Conservation (phyloP, 305 asterid genomes). For the Vinca major region DNA sequence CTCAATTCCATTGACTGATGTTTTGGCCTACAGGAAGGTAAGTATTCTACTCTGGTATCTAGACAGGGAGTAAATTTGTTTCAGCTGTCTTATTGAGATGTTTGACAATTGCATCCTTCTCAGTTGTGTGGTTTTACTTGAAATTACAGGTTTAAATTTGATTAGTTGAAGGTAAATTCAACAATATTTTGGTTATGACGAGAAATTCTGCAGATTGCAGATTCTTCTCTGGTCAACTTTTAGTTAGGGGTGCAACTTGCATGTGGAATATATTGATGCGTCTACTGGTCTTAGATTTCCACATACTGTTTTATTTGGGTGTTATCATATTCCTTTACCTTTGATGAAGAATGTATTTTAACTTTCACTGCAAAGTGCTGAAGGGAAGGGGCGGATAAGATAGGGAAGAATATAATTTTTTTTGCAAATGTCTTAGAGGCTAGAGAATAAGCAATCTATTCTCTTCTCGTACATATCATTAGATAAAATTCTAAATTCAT, state of each 20-base stretch:
- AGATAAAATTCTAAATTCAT: not conserved
- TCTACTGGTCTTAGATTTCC: not conserved
- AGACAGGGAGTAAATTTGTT: not conserved
- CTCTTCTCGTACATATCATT: not conserved
- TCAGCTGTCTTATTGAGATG: not conserved
- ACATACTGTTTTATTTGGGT: not conserved
- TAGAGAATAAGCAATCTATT: not conserved
- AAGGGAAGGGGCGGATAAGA: not conserved
- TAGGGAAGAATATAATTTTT: not conserved
- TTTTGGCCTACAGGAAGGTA: slow-evolving; percentile 95
- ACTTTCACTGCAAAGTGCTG: not conserved
- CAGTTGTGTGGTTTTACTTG: not conserved
- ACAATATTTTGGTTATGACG: not conserved
- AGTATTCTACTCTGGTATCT: slow-evolving; percentile 8
- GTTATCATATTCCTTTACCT: not conserved
- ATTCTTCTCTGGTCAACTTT: not conserved
- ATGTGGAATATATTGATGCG: not conserved
- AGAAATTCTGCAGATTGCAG: not conserved
- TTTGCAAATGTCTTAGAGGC: not conserved
- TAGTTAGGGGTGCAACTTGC: not conserved
- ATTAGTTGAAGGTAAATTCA: not conserved
- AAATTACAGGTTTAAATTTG: not conserved
- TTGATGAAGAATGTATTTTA: not conserved
- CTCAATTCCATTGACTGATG: slow-evolving; percentile 72
- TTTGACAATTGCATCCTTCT: not conserved